Conservation (phyloP, 192 early-diverging fungal species). For the Backusella macrospora region DNA sequence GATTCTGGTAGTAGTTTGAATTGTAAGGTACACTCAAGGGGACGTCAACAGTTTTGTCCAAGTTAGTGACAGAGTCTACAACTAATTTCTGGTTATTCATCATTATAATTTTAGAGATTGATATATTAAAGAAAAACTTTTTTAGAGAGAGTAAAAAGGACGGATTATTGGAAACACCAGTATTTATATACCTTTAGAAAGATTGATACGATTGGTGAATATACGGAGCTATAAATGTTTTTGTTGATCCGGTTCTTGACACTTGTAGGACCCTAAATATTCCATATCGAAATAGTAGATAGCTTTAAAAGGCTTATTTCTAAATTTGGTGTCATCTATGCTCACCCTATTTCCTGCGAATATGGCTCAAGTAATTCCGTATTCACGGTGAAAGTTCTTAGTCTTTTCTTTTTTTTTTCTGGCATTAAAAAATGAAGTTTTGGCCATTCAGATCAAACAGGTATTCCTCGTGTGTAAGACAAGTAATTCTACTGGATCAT, state of each 20-base stretch:
- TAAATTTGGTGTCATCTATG: neutral
- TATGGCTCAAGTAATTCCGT: neutral
- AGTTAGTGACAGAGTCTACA: neutral
- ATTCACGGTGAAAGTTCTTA: neutral
- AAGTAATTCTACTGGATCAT: neutral
- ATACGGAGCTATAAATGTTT: neutral
- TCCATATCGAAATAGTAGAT: neutral
- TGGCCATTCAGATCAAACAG: neutral
- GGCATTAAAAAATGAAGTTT: neutral
- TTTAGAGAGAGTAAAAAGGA: neutral
- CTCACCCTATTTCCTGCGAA: neutral
- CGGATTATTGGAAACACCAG: neutral
- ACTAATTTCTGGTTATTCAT: neutral
- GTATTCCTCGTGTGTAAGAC: neutral
- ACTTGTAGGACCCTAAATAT: neutral
- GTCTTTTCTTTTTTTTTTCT: neutral
- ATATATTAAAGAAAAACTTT: neutral
- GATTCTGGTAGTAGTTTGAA: neutral
- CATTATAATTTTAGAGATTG: neutral
- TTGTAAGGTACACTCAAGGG: neutral
- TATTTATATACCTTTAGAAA: neutral
- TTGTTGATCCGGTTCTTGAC: neutral
- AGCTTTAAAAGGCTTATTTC: too few species aligned
- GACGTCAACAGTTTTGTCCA: neutral
- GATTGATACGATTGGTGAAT: conserved; percentile 4